Evolutionary conservation across 495 filamentous ascomycete genomes (phyloP), one percentile per base, ranked within the genome.

Genomic region (Neurospora sp.): DNA sequence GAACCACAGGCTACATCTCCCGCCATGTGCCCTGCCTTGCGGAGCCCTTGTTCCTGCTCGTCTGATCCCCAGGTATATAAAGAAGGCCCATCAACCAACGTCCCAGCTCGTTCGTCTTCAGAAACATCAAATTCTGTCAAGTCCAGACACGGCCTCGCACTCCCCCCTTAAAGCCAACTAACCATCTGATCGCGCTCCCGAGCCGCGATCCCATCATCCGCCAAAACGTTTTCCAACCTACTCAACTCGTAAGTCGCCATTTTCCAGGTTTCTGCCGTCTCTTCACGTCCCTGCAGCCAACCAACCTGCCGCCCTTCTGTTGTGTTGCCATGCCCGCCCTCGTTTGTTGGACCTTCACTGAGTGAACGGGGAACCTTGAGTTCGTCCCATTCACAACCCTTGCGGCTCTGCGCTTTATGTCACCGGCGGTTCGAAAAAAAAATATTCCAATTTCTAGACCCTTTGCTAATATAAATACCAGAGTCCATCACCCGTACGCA

Each of bases 401-500:
- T 65, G 53, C 53, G 22, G 53, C 27, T 69, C 22, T 74, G 14
- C 69, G 44, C 38, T 74, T 44, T 40, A 72, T 71, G 69, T 40
- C 37, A 35, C 31, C 20, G 68, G 68, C 75, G 76, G 38, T 74
- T 31, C 10, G 12, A 61, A 65, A 65, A 65, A 61, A 61, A 65
- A 65, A 65, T 16, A 35, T 65, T 35, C 12, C 27, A 31, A 65
- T 16, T 18, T 37, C 14, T 27, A 14, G 22, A 65, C 10, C 53
- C 31, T 37, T 35, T 39, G 35, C 78, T 77, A 72, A 76, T 71
- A 40, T 14, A 9, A 10, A 37, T 61, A 31, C 68, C 79, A 96
- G 95, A 79, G 89, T 91, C 85, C 95, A 98, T 87, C 92, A 98
- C 90, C 94, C 94, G 86, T 97, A 92, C 91, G 95, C 96, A 89